Evolutionary conservation across 2,329 filamentous ascomycete species (phyloP), one percentile per base, ranked within the genome.

Genomic region (Calonectria hawksworthii): DNA sequence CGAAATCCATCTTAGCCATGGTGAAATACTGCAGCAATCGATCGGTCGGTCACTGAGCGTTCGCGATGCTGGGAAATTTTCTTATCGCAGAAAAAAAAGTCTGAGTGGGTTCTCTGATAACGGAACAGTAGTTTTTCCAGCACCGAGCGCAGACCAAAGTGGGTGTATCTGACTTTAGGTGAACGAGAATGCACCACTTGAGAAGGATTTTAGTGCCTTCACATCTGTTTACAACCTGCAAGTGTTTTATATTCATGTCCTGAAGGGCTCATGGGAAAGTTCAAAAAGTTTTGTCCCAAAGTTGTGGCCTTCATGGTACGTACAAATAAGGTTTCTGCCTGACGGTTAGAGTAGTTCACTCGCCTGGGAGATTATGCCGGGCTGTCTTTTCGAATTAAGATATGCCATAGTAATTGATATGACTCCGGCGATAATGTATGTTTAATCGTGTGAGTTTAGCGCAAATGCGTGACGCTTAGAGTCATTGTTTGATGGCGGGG

Each of bases 1-100:
- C 77, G 74, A 82, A 79, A 77, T 83, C 82, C 85, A 86, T 86
- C 16, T 69, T 84, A 74, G 59, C 30, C 41, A 52, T 77, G 74
- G 59, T 78, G 68, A 26, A 36, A 38, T 77, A 65, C 69, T 76
- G 52, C 67, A 56, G 64, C 51, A 63, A 32, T 65, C 23, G 64
- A 74, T 75, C 66, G 67, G 51, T 75, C 70, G 64, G n/a, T 68
- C 47, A 69, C 72, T 61, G 59, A 67, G 66, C 63, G 32, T 54
- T 51, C 72, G 75, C 65, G 44, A 70, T 54, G 32, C 72, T 76
- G 67, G 74, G 75, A 80, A 79, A 74, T 79, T 77, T 79, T 79
- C 78, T 81, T 82, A 81, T 80, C 76, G 76, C 75, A 74, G 74
- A 79, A 78, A 79, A 80, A 82, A 80, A 74, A 73, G 72, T 70